Evolutionary conservation across 768 basidiomycete species (phyloP).

Genomic region (Hericium alpestre): DNA sequence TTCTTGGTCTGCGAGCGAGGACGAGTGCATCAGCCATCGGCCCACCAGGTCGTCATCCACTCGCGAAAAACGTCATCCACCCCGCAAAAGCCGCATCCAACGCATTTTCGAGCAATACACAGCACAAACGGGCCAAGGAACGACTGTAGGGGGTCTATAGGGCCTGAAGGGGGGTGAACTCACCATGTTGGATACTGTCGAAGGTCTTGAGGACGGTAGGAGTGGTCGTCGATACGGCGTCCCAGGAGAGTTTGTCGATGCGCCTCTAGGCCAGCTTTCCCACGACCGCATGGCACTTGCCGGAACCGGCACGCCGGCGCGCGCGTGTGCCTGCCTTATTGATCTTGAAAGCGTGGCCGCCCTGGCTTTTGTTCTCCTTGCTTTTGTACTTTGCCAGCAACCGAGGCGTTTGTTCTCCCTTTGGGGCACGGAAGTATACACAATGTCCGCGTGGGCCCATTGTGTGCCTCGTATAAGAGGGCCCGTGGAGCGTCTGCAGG

Average conservation of each 20-base stretch:
- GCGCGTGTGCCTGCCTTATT: neutral
- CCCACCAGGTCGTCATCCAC: neutral
- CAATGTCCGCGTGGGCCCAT: neutral
- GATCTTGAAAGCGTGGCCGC: neutral
- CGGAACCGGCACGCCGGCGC: neutral
- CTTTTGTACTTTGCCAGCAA: neutral
- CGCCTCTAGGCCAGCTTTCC: slow-evolving; percentile 5
- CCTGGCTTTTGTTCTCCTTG: neutral
- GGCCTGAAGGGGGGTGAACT: slow-evolving; percentile 13
- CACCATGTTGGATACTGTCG: slow-evolving; percentile 26
- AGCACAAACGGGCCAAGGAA: slow-evolving; percentile 2
- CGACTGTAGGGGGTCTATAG: neutral
- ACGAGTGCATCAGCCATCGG: slow-evolving; percentile 11
- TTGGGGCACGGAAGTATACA: neutral
- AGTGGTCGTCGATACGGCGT: slow-evolving; percentile 11
- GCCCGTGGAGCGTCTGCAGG: neutral
- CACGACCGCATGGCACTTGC: neutral
- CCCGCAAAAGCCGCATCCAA: slow-evolving; percentile 21
- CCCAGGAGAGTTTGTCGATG: slow-evolving; percentile 4
- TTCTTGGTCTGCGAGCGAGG: slow-evolving; percentile 74
- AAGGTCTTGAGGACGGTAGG: slow-evolving; percentile 20
- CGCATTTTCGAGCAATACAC: slow-evolving; percentile 6
- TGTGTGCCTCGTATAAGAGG: neutral
- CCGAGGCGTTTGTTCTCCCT: neutral
- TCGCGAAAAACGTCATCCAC: slow-evolving; percentile 16